phyloP scores from a whole-genome alignment of 495 filamentous ascomycete species.

The Parachaetomium inaequale region DNA sequence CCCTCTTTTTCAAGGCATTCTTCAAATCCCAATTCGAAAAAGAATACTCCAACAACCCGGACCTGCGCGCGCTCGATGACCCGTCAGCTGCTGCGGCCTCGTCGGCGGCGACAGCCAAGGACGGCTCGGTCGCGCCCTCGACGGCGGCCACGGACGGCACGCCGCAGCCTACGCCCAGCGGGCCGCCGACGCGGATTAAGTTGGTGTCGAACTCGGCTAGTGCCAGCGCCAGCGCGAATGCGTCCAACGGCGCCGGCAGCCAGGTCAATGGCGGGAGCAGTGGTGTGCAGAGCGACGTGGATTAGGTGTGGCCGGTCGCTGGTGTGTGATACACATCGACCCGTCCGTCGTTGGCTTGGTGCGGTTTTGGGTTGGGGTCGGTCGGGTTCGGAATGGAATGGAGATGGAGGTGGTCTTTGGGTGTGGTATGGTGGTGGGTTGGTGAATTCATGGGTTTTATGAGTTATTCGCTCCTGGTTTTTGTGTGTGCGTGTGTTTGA shows the following conservation, averaged over 20 bases:
- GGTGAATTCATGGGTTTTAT: not conserved
- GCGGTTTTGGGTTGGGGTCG: too few relatives aligned
- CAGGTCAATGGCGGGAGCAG: constrained; percentile 41
- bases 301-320: constrained; percentile 17
- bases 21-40: constrained; percentile 65
- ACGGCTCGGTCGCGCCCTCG: constrained; percentile 60
- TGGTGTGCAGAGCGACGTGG: constrained; percentile 45
- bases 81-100: constrained; percentile 7
- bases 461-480: not conserved
- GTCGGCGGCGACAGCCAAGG: constrained; percentile 45
- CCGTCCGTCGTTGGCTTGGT: too few relatives aligned
- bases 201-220: constrained; percentile 51
- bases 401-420: not conserved
- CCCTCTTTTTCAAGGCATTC: constrained; percentile 51
- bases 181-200: constrained; percentile 48
- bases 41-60: constrained; percentile 65
- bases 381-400: not conserved
- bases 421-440: not conserved
- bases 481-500: not conserved
- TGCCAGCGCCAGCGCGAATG: not conserved
- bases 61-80: constrained; percentile 69
- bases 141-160: constrained; percentile 59
- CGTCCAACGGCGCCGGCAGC: constrained; percentile 19
- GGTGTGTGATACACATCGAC: not conserved
- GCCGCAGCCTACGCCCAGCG: constrained; percentile 51